phyloP scores from a whole-genome alignment of 768 basidiomycete species.

The Grammothele lineata region DNA sequence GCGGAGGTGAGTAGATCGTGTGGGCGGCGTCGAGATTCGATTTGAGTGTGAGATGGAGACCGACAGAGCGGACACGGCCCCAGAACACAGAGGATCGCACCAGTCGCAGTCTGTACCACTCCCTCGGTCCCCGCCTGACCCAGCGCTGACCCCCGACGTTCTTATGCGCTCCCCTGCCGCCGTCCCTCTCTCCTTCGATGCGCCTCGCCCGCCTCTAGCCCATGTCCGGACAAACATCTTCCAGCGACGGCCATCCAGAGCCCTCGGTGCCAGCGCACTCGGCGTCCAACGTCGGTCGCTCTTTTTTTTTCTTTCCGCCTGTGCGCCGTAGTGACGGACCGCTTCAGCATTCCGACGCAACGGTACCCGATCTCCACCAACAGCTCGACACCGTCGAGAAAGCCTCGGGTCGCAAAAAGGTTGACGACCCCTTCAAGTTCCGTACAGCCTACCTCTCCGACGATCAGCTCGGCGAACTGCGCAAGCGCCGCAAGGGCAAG shows the following conservation, averaged over 20 bases:
- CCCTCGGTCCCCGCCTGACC: slow-evolving; percentile 26
- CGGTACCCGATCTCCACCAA: slow-evolving; percentile 41
- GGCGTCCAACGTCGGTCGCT: too few relatives aligned
- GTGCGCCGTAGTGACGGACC: slow-evolving; percentile 17
- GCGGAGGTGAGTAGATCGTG: background rate
- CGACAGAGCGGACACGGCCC: slow-evolving; percentile 15
- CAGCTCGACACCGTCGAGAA: slow-evolving; percentile 31
- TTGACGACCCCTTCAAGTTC: slow-evolving; percentile 63
- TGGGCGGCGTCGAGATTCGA: background rate
- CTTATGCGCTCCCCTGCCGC: slow-evolving; percentile 15
- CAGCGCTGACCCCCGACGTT: slow-evolving; percentile 28
- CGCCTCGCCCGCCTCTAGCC: slow-evolving; percentile 24
- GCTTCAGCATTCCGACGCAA: slow-evolving; percentile 42
- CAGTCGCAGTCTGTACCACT: slow-evolving; percentile 20
- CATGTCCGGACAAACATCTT: slow-evolving; percentile 4
- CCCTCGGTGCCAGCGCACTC: too few relatives aligned
- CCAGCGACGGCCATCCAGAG: too few relatives aligned
- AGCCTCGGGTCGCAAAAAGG: slow-evolving; percentile 9
- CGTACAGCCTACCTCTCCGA: slow-evolving; percentile 57
- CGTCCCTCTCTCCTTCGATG: slow-evolving; percentile 17
- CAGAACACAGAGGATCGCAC: slow-evolving; percentile 16
- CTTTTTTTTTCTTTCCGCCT: slow-evolving; percentile 3
- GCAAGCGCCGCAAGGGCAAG: slow-evolving; percentile 56
- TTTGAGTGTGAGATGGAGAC: slow-evolving; percentile 11
- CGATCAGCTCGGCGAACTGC: slow-evolving; percentile 57